Evolutionary conservation across 2,329 filamentous ascomycete genomes (phyloP), one percentile per base, ranked within the genome.

Genomic region (Epicoccum nigrum): DNA sequence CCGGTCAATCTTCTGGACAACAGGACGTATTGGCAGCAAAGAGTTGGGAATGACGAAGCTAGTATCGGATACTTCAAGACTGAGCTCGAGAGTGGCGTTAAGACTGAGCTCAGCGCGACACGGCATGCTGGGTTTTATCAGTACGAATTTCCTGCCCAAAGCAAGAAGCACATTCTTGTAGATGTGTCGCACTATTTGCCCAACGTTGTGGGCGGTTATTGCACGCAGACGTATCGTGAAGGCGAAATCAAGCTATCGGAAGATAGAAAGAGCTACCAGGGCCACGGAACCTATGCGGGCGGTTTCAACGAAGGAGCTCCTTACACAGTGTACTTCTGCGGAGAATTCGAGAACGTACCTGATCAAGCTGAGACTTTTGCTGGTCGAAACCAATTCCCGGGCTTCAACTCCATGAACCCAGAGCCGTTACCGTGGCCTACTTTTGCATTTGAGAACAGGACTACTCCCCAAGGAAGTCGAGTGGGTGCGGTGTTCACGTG

Each of bases 61-160:
- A 77, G 79, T 28, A 80, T 88, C 4, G 86, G 86, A 0, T 84
- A 85, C 59, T 89, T 86, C 69, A 79, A 77, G 56, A 81, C 84
- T 0, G 74, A 72, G 7, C 75, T 87, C 5, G 77, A 74, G 15
- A 83, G 82, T 19, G 82, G 81, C 4, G 79, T 87, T 2, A 72
- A 72, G 0, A 78, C 86, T 2, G 81, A 87, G 63, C 63, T 89
- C 52, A 77, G 78, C 7, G 85, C 83, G 1, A 78, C 82, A 0
- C 68, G 74, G 3, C 83, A 81, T 55, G 80, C 82, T 1, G 85
- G 84, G 1, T 70, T 87, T n/a, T 82, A 83, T 61, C 76, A 81
- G 50, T 88, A 89, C 58, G 77, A 71, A 0, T 89, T 87, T 47
- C 81, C 84, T 0, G 56, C 64, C 0, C 64, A 66, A 2, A 63